phyloP scores from a whole-genome alignment of 1,284 basidiomycete genomes.

The Hymenochaete sp. region DNA sequence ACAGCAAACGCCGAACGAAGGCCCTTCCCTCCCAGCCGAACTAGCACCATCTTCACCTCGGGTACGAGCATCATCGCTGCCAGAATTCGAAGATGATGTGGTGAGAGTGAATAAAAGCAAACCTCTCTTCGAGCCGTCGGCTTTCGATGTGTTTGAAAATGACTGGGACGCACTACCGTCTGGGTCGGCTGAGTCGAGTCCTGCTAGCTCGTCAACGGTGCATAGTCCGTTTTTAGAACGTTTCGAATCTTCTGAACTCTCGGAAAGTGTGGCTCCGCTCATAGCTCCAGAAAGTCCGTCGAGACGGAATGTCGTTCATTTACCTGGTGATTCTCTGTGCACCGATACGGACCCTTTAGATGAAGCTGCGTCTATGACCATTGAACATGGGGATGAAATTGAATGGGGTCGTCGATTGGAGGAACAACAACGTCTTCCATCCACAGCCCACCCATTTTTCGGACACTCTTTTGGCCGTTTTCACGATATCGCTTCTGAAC shows the following conservation, averaged over 20 bases:
- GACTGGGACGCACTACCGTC: slow-evolving; percentile 12
- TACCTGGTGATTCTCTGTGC: slow-evolving; percentile 8
- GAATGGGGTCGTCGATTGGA: no score
- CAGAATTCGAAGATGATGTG: slow-evolving; percentile 4
- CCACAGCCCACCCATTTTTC: slow-evolving; percentile 3
- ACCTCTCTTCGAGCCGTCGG: slow-evolving; percentile 11
- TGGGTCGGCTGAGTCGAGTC: slow-evolving; percentile 6
- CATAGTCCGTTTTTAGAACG: no score
- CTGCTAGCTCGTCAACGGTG: not conserved
- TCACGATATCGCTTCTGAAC: slow-evolving; percentile 11
- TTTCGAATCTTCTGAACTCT: no score
- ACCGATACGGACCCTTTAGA: not conserved
- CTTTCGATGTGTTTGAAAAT: slow-evolving; percentile 16
- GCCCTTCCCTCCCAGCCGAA: not conserved
- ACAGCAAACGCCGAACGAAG: no score
- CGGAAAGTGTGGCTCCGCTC: not conserved
- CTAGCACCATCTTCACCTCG: slow-evolving; percentile 4
- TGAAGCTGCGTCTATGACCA: not conserved
- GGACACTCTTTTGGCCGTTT: no score
- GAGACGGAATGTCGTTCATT: slow-evolving; percentile 9
- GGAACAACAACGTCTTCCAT: not conserved
- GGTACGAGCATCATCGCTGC: slow-evolving; percentile 4
- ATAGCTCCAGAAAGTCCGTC: slow-evolving; percentile 7
- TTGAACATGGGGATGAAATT: not conserved
- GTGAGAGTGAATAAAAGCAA: slow-evolving; percentile 3